phyloP scores from a whole-genome alignment of 75 land plant genomes.

The Cupressus sempervirens region DNA sequence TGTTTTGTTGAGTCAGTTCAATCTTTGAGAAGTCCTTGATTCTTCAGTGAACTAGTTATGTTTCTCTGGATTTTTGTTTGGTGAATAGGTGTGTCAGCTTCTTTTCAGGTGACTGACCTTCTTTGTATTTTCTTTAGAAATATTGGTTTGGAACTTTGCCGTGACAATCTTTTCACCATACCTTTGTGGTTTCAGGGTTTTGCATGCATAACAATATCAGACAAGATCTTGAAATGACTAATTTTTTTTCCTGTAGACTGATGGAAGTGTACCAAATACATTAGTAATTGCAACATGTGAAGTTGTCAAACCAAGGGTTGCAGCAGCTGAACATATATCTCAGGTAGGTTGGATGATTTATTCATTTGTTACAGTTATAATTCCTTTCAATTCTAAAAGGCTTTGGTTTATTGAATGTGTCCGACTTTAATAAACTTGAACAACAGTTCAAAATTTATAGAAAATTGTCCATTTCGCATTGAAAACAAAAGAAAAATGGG shows the following conservation, averaged over 20 bases:
- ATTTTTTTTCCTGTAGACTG: conserved; percentile 52
- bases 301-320: conserved; percentile 92
- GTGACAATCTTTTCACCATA: background rate
- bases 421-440: background rate
- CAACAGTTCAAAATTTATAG: background rate
- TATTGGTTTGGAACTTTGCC: background rate
- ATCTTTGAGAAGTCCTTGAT: background rate
- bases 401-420: background rate
- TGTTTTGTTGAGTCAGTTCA: background rate
- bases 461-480: background rate
- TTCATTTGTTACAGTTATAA: background rate
- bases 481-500: background rate
- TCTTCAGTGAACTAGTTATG: background rate
- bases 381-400: background rate
- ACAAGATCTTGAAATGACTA: background rate
- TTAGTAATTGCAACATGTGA: conserved; percentile 93
- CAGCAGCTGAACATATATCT: conserved; percentile 89
- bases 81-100: background rate
- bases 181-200: background rate
- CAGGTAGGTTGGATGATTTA: conserved; percentile 39
- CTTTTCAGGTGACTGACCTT: background rate
- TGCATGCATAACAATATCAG: background rate
- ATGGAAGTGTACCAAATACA: conserved; percentile 89
- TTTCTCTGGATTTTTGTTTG: background rate
- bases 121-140: background rate